Percentiles rank a stretch among this genome's conserved stretches.
Conservation (phyloP, 169 alveolate genomes). For the Theileria annulata region DNA sequence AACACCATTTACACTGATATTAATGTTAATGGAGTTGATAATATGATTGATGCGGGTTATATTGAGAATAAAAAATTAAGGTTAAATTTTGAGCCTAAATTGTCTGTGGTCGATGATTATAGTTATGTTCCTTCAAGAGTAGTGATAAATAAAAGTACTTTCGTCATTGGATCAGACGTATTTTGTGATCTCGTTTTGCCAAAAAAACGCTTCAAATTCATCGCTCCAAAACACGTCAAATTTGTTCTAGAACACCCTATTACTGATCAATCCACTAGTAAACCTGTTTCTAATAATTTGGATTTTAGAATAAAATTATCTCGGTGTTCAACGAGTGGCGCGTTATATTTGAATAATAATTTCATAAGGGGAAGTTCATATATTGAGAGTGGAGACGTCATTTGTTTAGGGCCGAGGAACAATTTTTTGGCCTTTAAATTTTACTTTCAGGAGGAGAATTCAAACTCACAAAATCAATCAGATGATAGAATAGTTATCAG, state of each 20-base stretch:
- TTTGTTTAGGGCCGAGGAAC: constrained; percentile 29
- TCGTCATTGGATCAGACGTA: constrained; percentile 43
- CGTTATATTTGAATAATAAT: constrained; percentile 26
- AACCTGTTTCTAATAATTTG: background rate
- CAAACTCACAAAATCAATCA: background rate
- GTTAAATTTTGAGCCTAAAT: background rate
- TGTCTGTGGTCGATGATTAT: background rate
- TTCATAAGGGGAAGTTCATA: background rate
- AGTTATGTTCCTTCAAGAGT: constrained; percentile 14
- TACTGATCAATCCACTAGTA: background rate
- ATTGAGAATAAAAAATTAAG: background rate
- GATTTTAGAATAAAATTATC: constrained; percentile 27
- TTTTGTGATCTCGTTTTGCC: constrained; percentile 42
- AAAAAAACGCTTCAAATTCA: background rate
- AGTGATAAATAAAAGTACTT: constrained; percentile 38
- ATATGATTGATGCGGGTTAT: too few species aligned
- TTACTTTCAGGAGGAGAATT: constrained; percentile 16
- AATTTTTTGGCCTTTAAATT: constrained; percentile 17
- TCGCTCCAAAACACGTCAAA: constrained; percentile 36
- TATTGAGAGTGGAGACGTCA: constrained; percentile 27
- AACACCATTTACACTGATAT: too few species aligned
- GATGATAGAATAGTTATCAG: constrained; percentile 4
- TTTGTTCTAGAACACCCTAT: background rate
- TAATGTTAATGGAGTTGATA: too few species aligned
- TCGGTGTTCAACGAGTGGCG: constrained; percentile 14